These are phyloP conservation scores for Diplogelasinospora grovesii DNA, from an alignment of 495 filamentous ascomycete species.

Conservation along the genomic window DNA sequence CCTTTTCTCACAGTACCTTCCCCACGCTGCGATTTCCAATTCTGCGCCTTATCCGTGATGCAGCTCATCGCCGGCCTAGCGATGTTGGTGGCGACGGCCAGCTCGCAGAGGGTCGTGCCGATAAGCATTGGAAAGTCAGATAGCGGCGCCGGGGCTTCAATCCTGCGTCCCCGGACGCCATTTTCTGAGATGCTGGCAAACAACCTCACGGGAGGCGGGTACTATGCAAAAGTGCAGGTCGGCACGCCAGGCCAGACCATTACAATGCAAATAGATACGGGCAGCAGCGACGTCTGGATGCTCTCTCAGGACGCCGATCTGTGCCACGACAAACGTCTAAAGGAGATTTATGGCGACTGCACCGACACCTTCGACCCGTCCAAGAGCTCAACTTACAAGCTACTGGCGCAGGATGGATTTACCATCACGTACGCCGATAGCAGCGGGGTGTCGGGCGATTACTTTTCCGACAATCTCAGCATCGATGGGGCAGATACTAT, in stretches of 20 bases:
- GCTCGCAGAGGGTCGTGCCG: too few relatives aligned
- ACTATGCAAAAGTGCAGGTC: slow-evolving; percentile 58
- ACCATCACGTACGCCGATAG: too few relatives aligned
- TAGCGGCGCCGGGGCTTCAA: too few relatives aligned
- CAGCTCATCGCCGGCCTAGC: too few relatives aligned
- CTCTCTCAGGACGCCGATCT: slow-evolving; percentile 29
- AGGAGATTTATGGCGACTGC: slow-evolving; percentile 24
- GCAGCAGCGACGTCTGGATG: slow-evolving; percentile 85
- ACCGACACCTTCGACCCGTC: slow-evolving; percentile 37
- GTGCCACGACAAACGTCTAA: slow-evolving; percentile 21
- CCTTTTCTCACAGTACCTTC: too few relatives aligned
- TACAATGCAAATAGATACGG: slow-evolving; percentile 66
- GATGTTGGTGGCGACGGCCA: too few relatives aligned
- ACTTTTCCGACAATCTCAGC: slow-evolving; percentile 64
- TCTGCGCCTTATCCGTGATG: too few relatives aligned
- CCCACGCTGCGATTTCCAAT: too few relatives aligned
- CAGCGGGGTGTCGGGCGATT: too few relatives aligned
- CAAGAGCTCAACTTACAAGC: slow-evolving; percentile 59
- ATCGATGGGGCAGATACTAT: slow-evolving; percentile 59
- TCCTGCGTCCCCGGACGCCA: slow-evolving; percentile 1
- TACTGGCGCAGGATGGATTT: too few relatives aligned
- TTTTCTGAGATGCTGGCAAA: slow-evolving; percentile 6
- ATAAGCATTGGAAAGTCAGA: too few relatives aligned
- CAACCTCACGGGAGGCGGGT: slow-evolving; percentile 23
- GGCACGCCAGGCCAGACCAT: slow-evolving; percentile 64